Base-by-base conservation (phyloP, 371 early-diverging fungal genomes). In the Parasitella parasitica region DNA sequence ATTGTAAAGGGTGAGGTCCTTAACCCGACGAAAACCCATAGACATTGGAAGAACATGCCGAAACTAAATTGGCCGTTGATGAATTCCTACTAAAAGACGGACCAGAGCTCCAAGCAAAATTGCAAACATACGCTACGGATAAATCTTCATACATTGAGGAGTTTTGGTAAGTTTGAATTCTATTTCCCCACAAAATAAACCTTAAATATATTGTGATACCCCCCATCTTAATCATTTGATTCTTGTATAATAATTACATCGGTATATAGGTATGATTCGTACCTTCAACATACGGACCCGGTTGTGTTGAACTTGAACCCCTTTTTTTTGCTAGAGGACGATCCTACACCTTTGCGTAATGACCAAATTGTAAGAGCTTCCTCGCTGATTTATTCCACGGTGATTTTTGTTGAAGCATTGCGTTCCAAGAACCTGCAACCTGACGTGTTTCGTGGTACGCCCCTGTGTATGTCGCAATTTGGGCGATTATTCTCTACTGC, bases 71-170 rank as follows among this genome's bases (percentile, higher is more conserved):
- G 3, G 82, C 85, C 11, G 93, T 90, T 7, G 62, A 85, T 58
- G 88, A 88, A 32, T 95, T 96, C 65, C 71, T 80, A 18, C 78
- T 82, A 18, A 86, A 87, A 22, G 81, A 82, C 36, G 97, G 95
- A 4, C 83, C 83, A 30, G 70, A 71, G 16, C 86, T 97, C 26
- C 96, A 97, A 71, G 77, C 82, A 35, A 85, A 93, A 18, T 80
- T 97, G 6, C 54, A 81, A 22, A 86, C 83, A 8, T 85, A 85
- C 67, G 86, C 86, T 12, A 70, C 63, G 6, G 81, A 82, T 54
- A 83, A 84, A 67, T 73, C 77, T 20, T 81, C 81, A 11, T 84
- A 81, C 51, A 78, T 84, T 50, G 80, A 82, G 69, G 84, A 84
- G 48, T 84, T 81, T 35, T 81, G 84, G 84, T 74, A 78, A 69